Evolutionary conservation across 2,329 filamentous ascomycete genomes (phyloP), one percentile per base, ranked within the genome.

Genomic region (Penicillium rolfsii): DNA sequence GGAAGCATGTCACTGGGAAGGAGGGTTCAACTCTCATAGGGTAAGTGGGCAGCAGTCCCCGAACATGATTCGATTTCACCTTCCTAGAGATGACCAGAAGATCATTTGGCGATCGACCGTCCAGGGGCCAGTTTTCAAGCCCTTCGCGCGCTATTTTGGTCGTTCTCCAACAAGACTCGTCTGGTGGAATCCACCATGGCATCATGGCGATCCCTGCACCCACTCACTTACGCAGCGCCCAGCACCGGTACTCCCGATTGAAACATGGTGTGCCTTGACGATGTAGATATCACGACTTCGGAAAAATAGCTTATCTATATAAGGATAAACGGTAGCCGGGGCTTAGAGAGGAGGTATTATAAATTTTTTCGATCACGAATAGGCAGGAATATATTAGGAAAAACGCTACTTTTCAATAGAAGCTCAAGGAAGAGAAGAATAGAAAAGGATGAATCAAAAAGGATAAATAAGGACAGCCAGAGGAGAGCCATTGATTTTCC

Each of bases 141-240:
- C 4, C 9, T 36, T 38, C n/a, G 9, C 19, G 28, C 49, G 19
- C 19, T 22, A 8, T 36, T n/a, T 30, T 33, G n/a, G 30, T 26
- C 24, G 35, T 14, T 36, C 35, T 36, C 35, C 14, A 12, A 33
- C 33, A 11, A 19, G 24, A 11, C 50, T 40, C 30, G 33, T 43
- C 52, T 38, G 56, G 28, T 41, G 24, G 50, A 52, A 52, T 30
- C 49, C 58, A 45, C 55, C 35, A 60, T 65, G 59, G 52, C 59
- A 63, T 58, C 56, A 65, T 63, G 57, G 56, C 60, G 61, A 65
- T 61, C 55, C 45, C 52, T 53, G 46, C 61, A 63, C 24, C 61
- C 54, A 61, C 59, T 40, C 22, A 45, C 33, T 52, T 52, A 52
- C 50, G 35, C 50, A 53, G 35, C 50, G n/a, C 50, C 22, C 22